Conservation (phyloP, 352 stramenopile genomes). For the Lagenidium giganteum region DNA sequence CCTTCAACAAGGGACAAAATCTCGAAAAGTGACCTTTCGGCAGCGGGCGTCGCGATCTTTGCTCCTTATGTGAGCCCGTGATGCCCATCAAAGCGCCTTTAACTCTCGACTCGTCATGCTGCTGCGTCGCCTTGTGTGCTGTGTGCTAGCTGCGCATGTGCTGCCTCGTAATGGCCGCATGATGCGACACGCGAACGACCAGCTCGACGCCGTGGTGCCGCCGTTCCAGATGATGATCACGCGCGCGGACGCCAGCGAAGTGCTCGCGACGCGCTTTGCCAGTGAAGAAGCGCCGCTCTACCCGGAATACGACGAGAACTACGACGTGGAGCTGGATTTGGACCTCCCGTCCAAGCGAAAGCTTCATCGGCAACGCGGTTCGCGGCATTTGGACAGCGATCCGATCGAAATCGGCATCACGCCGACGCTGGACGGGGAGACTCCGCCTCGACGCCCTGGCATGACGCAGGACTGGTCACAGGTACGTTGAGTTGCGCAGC, state of each 20-base stretch:
- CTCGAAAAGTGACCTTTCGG: conserved; percentile 10
- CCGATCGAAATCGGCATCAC: conserved; percentile 1
- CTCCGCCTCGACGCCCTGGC: neutral
- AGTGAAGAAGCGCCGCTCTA: conserved; percentile 1
- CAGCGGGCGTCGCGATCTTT: neutral
- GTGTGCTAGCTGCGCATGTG: neutral
- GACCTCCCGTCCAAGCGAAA: conserved; percentile 11
- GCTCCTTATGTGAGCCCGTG: neutral
- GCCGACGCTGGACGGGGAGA: neutral
- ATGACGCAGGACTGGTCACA: conserved; percentile 5
- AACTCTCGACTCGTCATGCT: neutral
- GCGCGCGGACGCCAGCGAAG: too few species aligned
- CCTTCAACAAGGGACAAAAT: conserved; percentile 5
- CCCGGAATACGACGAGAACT: conserved; percentile 11
- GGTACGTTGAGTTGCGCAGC: neutral
- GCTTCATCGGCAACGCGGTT: conserved; percentile 5
- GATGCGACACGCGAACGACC: neutral
- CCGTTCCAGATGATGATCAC: too few species aligned
- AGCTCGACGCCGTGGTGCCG: neutral
- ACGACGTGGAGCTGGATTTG: conserved; percentile 19
- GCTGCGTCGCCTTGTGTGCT: neutral
- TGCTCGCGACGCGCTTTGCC: neutral
- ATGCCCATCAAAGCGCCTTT: neutral
- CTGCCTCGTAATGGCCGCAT: neutral
- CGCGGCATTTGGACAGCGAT: conserved; percentile 1